Evolutionary conservation across 2,329 filamentous ascomycete species (phyloP), one percentile per base, ranked within the genome.

Genomic region (Proliferodiscus dingleyae): DNA sequence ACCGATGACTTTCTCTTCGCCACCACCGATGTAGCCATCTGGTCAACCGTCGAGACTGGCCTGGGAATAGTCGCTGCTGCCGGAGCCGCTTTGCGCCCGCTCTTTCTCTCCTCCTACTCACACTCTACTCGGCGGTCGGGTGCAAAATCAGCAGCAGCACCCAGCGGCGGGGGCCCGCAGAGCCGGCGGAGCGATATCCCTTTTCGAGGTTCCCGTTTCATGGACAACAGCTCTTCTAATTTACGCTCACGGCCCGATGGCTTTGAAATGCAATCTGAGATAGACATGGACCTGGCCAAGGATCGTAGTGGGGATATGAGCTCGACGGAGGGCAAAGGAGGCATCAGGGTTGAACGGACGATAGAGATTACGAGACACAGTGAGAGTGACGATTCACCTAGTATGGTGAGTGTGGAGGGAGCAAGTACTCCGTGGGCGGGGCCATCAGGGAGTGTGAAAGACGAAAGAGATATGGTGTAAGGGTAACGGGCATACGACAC

Each of bases 51-150:
- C 5, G 74, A 77, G 43, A 63, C 69, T 28, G 70, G 69, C 10
- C 64, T 77, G 1, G 70, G 71, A 38, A 69, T 77, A 51, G 68
- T 68, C 5, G 73, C 72, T 6, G 70, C 69, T n/a, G 68, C 67
- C 19, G 64, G 72, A 5, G 69, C 71, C 5, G 74, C 72, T 0
- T 61, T 75, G 5, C 68, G 71, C 0, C 73, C 73, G 0, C 62
- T 77, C 41, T 54, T 65, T 54, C 49, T 46, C 6, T 51, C 49
- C 5, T 61, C 59, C 51, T 56, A 52, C 33, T 36, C 41, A 4
- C 24, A 53, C 32, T 32, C 53, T 18, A 45, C 43, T 15, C 29
- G 32, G 8, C 10, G 13, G 10, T 39, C 37, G 7, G n/a, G n/a
- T n/a, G n/a, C n/a, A n/a, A n/a, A n/a, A n/a, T n/a, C 9, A 23